Conservation (phyloP, 1,284 basidiomycete genomes). For the Cryptococcus sp. region DNA sequence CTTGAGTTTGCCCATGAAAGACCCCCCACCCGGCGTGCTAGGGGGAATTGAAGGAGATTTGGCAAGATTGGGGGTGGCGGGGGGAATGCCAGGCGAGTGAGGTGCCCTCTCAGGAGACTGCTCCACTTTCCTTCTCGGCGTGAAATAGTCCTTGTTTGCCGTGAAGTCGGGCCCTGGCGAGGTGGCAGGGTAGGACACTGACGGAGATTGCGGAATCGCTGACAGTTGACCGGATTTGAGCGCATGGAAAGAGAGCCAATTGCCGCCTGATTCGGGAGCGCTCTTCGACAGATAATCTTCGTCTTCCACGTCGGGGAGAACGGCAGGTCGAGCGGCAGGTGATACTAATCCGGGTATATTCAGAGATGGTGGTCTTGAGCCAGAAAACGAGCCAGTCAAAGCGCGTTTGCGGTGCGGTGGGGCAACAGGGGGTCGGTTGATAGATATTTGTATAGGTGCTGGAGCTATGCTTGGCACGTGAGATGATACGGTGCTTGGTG, state of each 20-base stretch:
- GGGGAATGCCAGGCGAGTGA: conserved; percentile 11
- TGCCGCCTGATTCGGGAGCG: conserved; percentile 27
- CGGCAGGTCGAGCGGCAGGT: conserved; percentile 63
- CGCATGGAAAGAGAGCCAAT: conserved; percentile 32
- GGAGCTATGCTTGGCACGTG: conserved; percentile 36
- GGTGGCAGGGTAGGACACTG: conserved; percentile 8
- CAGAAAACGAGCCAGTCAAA: conserved; percentile 29
- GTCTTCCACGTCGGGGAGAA: conserved; percentile 39
- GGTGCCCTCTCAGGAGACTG: conserved; percentile 20
- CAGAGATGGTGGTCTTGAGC: conserved; percentile 36
- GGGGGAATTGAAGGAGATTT: conserved; percentile 4
- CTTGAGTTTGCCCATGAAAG: conserved; percentile 76
- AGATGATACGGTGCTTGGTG: conserved; percentile 17
- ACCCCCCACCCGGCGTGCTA: conserved; percentile 61
- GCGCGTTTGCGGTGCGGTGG: conserved; percentile 40
- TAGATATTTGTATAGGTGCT: conserved; percentile 43
- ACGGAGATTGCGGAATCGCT: conserved; percentile 28
- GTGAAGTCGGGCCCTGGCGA: conserved; percentile 32
- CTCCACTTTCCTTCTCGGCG: conserved; percentile 10
- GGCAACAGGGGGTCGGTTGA: conserved; percentile 34
- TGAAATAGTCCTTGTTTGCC: conserved; percentile 8
- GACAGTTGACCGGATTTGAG: conserved; percentile 21
- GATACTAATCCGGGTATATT: conserved; percentile 65
- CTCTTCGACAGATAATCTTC: conserved; percentile 31
- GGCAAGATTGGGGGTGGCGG: neutral